Evolutionary conservation across 2,329 filamentous ascomycete species (phyloP).

Genomic region (Fusarium sp.): DNA sequence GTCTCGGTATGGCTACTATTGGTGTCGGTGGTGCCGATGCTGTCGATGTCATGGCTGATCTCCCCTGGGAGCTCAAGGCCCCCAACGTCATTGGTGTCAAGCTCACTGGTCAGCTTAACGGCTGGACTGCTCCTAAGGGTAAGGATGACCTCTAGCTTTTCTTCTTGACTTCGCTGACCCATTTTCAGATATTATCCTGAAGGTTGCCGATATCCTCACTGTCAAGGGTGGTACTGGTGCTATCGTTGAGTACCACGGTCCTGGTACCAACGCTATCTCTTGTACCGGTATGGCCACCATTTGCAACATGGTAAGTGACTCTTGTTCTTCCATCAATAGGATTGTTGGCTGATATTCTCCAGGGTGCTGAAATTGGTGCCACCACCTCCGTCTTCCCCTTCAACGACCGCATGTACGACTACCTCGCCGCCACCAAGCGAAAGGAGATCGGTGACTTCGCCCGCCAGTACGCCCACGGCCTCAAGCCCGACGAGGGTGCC

Average conservation of each 20-base stretch:
- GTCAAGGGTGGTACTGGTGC: conserved; percentile 97
- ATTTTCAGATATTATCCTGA: conserved; percentile 86
- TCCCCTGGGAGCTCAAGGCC: conserved; percentile 98
- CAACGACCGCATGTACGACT: conserved; percentile 98
- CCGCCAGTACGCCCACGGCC: conserved; percentile 82
- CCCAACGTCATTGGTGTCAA: conserved; percentile 97
- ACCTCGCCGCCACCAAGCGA: conserved; percentile 90
- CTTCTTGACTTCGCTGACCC: not conserved
- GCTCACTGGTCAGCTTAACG: conserved; percentile 86
- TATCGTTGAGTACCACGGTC: conserved; percentile 74
- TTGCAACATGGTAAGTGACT: conserved; percentile 67
- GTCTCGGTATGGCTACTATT: conserved; percentile 92
- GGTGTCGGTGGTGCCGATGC: conserved; percentile 98
- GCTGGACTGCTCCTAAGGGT: conserved; percentile 95
- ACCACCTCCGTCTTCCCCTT: conserved; percentile 97
- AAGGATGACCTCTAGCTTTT: conserved; percentile 40
- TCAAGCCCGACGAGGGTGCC: conserved; percentile 85
- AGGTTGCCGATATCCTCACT: conserved; percentile 95
- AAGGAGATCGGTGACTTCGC: conserved; percentile 90
- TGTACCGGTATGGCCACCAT: conserved; percentile 91
- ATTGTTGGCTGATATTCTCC: conserved; percentile 18
- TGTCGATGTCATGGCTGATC: conserved; percentile 96
- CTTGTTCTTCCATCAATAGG: conserved; percentile 2
- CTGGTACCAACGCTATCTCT: conserved; percentile 75
- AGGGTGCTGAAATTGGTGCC: conserved; percentile 74